A percentile compares a stretch with the other conserved stretches of the same genome.
phyloP scores from a whole-genome alignment of 257 asterid genomes.

The Jasminum sambac region DNA sequence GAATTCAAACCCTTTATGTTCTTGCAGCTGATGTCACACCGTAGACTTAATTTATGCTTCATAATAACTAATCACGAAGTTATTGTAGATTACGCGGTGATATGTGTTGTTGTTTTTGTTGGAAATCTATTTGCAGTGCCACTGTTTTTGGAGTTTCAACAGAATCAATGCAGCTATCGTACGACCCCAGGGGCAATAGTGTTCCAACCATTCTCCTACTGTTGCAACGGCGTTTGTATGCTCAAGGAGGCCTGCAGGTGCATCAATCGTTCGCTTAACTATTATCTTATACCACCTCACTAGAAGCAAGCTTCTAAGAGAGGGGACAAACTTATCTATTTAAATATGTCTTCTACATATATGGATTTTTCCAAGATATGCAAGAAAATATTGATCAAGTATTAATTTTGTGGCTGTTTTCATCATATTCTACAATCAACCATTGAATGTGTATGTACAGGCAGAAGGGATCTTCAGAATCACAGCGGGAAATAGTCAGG shows the following conservation, averaged over 20 bases:
- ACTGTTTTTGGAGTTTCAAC: slow-evolving; percentile 99
- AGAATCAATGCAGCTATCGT: slow-evolving; percentile 96
- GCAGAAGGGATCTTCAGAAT: slow-evolving; percentile 97
- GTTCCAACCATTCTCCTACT: slow-evolving; percentile 91
- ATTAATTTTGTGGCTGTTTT: background rate
- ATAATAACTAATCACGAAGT: background rate
- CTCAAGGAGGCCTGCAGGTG: slow-evolving; percentile 91
- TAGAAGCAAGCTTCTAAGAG: background rate
- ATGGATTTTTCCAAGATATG: background rate
- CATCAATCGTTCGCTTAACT: background rate
- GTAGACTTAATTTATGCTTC: background rate
- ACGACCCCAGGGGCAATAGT: slow-evolving; percentile 83
- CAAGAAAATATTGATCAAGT: slow-evolving; percentile 9
- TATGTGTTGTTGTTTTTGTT: background rate
- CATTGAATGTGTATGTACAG: slow-evolving; percentile 44
- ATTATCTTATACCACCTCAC: slow-evolving; percentile 12
- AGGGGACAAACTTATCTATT: background rate
- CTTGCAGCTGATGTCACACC: background rate
- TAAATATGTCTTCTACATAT: background rate
- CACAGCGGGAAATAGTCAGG: slow-evolving; percentile 93
- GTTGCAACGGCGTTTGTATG: slow-evolving; percentile 81
- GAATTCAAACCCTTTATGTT: background rate
- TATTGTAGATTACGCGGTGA: slow-evolving; percentile 5
- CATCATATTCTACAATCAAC: background rate
- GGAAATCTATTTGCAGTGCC: slow-evolving; percentile 55